Evolutionary conservation across 2,329 filamentous ascomycete species (phyloP), one percentile per base, ranked within the genome.

Genomic region (Diaporthe citriasiana): DNA sequence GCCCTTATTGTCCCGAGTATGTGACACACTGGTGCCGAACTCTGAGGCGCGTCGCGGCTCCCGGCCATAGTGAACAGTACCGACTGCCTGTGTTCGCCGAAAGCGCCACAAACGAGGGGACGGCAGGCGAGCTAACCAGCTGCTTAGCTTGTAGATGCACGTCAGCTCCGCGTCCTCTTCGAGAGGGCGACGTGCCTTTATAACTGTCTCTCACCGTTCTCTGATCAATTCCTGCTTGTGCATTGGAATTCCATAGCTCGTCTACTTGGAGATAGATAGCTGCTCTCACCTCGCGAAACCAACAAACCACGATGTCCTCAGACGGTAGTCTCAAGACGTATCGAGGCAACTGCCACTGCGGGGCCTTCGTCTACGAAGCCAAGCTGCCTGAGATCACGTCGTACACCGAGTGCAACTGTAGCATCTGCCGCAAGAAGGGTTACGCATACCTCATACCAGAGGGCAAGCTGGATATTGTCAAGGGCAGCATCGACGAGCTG

Each of bases 341-440:
- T 80, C 83, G 88, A 30, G 89, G 88, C 79, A 90, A 88, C 80
- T 91, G 89, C 83, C 89, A 90, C 79, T 91, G 89, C 79, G 85
- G 83, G 8, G 83, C 84, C 51, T 89, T 88, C 76, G 82, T 89
- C 76, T 91, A 87, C 79, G 87, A 88, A 78, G 78, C 84, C 71
- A 80, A 83, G 3, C 59, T 91, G 17, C 89, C 90, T 30, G 89
- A 93, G 79, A 86, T 93, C 75, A 89, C 89, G 78, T 81, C 85
- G 6, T 87, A 86, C 8, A 79, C 82, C 6, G 85, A 89, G 78
- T 93, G 93, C 82, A 91, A 92, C 81, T 94, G 93, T 83, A 93
- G 90, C 82, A 89, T 93, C 76, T 93, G 92, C 80, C 78, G 76
- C 77, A 88, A 85, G 77, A 88, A 87, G 79, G 86, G 82, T 22